Percentiles rank a stretch among this genome's conserved stretches.
Evolutionary conservation across 208 protist species (phyloP).

Genomic region (Wallacemonas sp.): DNA sequence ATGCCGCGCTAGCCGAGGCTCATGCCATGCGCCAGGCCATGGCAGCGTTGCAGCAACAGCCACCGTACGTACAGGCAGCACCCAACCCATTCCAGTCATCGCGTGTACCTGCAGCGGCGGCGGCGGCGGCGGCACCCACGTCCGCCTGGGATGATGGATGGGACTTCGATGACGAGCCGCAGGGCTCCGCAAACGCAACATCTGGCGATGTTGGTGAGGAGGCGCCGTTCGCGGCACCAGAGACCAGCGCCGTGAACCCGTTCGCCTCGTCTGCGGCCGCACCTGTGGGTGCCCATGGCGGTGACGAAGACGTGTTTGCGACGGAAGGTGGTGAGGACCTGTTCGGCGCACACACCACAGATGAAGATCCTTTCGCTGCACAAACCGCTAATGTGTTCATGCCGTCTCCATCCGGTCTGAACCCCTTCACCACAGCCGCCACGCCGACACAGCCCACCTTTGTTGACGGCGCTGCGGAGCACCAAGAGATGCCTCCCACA

Average conservation of each 20-base stretch:
- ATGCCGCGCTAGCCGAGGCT: background rate
- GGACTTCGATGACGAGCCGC: background rate
- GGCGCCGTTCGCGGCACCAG: background rate
- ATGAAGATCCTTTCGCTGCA: background rate
- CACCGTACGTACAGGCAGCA: background rate
- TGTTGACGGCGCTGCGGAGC: background rate
- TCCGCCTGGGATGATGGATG: conserved; percentile 1
- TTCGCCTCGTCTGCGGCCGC: too few species aligned
- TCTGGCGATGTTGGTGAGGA: background rate
- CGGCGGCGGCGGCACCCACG: too few species aligned
- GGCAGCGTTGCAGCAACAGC: background rate
- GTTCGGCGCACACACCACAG: background rate
- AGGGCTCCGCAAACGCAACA: too few species aligned
- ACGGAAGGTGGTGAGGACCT: background rate
- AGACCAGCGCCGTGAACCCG: background rate
- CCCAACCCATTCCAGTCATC: too few species aligned
- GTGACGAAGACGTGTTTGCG: too few species aligned
- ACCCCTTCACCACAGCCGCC: background rate
- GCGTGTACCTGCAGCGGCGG: too few species aligned
- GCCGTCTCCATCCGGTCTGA: background rate
- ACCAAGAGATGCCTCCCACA: background rate
- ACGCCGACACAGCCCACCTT: background rate
- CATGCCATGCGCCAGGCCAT: background rate
- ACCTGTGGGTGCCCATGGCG: too few species aligned
- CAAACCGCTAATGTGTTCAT: background rate